Percentiles rank a stretch among this genome's conserved stretches.
Evolutionary conservation across 2,329 filamentous ascomycete genomes (phyloP).

Genomic region (Penicillium sp.): DNA sequence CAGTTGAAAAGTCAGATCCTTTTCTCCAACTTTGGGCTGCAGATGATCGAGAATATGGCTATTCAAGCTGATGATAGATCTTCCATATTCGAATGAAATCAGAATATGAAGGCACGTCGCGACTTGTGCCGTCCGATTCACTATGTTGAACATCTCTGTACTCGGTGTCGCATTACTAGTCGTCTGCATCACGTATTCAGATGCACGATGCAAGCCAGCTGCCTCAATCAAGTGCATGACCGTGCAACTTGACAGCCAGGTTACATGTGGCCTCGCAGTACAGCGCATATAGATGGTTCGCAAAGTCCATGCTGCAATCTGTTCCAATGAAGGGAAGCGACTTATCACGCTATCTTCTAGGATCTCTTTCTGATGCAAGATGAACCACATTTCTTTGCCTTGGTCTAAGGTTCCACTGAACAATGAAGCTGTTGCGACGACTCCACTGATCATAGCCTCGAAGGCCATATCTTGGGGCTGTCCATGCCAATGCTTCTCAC

Average conservation of each 20-base stretch:
- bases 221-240: conserved; percentile 57
- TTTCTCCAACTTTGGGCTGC: not conserved
- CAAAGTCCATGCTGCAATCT: conserved; percentile 46
- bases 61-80: conserved; percentile 27
- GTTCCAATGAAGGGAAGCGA: conserved; percentile 28
- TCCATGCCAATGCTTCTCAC: conserved; percentile 31
- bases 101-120: conserved; percentile 30
- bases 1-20: conserved; percentile 20
- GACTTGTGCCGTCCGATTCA: conserved; percentile 27
- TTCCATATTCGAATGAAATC: conserved; percentile 35
- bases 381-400: conserved; percentile 25
- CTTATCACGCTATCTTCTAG: conserved; percentile 39
- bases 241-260: conserved; percentile 55
- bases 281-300: conserved; percentile 51
- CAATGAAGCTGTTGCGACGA: conserved; percentile 33
- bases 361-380: conserved; percentile 40
- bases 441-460: conserved; percentile 32
- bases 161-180: conserved; percentile 6
- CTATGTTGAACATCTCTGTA: conserved; percentile 14
- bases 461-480: conserved; percentile 27
- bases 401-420: conserved; percentile 25
- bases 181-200: conserved; percentile 19
- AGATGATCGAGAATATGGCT: conserved; percentile 14
- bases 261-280: conserved; percentile 50
- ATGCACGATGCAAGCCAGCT: conserved; percentile 29